Percentiles rank a stretch among this genome's conserved stretches.
Evolutionary conservation across 495 filamentous ascomycete species (phyloP).

Genomic region (Trichoderma gamsii): DNA sequence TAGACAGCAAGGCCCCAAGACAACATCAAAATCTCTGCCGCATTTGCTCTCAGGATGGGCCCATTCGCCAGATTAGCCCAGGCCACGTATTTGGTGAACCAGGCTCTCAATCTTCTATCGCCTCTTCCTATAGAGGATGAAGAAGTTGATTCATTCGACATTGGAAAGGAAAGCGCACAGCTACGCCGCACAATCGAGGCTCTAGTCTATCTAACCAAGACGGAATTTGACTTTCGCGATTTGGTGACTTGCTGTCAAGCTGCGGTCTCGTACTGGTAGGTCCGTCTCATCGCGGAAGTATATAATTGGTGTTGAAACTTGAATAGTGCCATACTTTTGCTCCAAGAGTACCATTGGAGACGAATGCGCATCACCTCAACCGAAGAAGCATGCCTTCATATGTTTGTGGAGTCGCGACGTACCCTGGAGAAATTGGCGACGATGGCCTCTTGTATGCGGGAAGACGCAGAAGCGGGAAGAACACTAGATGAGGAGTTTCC

Average conservation of each 20-base stretch:
- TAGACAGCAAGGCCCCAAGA: conserved; percentile 5
- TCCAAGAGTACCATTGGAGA: not conserved
- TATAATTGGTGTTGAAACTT: not conserved
- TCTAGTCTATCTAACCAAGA: not conserved
- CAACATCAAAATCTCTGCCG: not conserved
- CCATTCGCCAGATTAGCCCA: not conserved
- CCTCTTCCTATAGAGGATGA: not conserved
- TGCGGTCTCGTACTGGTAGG: not conserved
- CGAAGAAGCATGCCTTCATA: not conserved
- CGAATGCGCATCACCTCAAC: not conserved
- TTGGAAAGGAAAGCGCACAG: not conserved
- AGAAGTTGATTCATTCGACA: not conserved
- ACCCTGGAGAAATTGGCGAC: not conserved
- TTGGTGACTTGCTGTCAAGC: conserved; percentile 1
- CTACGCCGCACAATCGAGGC: conserved; percentile 5
- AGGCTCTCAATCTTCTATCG: not conserved
- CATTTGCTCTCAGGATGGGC: not conserved
- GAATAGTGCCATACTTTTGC: not conserved
- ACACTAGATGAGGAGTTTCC: not conserved
- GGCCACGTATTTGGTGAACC: not conserved
- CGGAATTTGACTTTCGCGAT: not conserved
- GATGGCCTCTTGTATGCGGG: not conserved
- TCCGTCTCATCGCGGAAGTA: not conserved
- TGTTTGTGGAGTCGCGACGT: not conserved
- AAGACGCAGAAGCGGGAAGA: not conserved